A percentile compares a stretch with the other conserved stretches of the same genome.
Evolutionary conservation across 768 basidiomycete species (phyloP).

Genomic region (Leccinellum albellum): DNA sequence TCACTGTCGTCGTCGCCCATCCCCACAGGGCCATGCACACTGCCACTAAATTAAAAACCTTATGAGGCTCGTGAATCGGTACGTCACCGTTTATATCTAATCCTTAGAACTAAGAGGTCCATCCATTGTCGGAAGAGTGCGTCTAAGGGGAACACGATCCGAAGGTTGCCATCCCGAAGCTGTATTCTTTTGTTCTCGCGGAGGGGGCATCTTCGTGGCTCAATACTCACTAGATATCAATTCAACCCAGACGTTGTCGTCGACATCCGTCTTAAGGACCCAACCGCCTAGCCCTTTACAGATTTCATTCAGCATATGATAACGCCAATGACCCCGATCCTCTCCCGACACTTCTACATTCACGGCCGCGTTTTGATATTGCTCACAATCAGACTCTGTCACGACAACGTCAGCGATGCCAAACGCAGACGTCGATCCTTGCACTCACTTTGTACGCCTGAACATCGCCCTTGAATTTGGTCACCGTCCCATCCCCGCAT

Average conservation of each 20-base stretch:
- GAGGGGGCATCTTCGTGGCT: not conserved
- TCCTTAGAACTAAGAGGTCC: no score
- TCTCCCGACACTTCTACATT: not conserved
- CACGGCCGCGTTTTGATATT: constrained; percentile 59
- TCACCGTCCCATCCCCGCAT: constrained; percentile 77
- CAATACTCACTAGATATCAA: not conserved
- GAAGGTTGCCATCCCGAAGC: not conserved
- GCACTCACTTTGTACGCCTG: constrained; percentile 78
- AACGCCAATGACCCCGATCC: not conserved
- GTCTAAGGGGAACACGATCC: no score
- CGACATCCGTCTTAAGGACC: no score
- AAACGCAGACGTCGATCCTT: not conserved
- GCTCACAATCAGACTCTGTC: constrained; percentile 69
- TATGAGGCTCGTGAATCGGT: no score
- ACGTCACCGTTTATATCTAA: no score
- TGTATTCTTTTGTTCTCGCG: not conserved
- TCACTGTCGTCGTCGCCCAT: no score
- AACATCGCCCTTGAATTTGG: constrained; percentile 86
- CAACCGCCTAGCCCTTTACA: not conserved
- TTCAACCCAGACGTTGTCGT: no score
- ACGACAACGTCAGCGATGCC: constrained; percentile 7
- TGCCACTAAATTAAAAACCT: no score
- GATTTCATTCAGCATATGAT: not conserved
- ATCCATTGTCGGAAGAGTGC: not conserved
- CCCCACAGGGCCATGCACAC: no score